Evolutionary conservation across 768 basidiomycete genomes (phyloP), one percentile per base, ranked within the genome.

Genomic region (Trametes gibbosa): DNA sequence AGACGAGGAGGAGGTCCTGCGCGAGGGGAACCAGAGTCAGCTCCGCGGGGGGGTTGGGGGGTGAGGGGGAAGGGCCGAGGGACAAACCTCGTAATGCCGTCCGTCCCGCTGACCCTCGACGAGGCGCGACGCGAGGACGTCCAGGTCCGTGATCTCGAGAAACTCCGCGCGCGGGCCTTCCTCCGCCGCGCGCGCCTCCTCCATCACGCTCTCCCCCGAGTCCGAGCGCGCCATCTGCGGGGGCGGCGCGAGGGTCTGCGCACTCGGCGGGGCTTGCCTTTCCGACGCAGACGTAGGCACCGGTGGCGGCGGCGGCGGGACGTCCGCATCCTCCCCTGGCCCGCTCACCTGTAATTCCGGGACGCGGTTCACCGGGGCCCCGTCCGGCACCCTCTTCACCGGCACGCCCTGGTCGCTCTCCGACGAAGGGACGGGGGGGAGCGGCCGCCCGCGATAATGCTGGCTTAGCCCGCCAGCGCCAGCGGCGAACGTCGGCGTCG

Each of bases 21-120:
- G 24, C 13, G 16, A 3, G 29, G 1, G 17, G 25, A 41, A 52
- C 68, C 19, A 5, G 6, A 12, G 25, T 41, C 12, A 27, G 29
- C 5, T 27, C n/a, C n/a, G n/a, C n/a, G n/a, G n/a, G n/a, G 2
- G 32, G 19, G 17, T 1, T 16, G 23, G n/a, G 27, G 0, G 8
- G 29, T 34, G 21, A 12, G 25, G 50, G 35, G 17, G 14, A 24
- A 6, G 57, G 25, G 52, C 39, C 21, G 29, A 24, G 10, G 51
- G 42, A 75, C 84, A 77, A 71, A 88, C 89, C 70, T 90, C 87
- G 70, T 87, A 87, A 66, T 85, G 77, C 16, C 76, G 66, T 17
- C 84, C 83, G 63, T 82, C 77, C 34, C 65, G 68, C 35, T 76
- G 74, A 9, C 61, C 63, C 19, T 79, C 77, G 21, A 80, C 79